Conservation (phyloP, 257 asterid genomes). For the Leptodermis oblonga region DNA sequence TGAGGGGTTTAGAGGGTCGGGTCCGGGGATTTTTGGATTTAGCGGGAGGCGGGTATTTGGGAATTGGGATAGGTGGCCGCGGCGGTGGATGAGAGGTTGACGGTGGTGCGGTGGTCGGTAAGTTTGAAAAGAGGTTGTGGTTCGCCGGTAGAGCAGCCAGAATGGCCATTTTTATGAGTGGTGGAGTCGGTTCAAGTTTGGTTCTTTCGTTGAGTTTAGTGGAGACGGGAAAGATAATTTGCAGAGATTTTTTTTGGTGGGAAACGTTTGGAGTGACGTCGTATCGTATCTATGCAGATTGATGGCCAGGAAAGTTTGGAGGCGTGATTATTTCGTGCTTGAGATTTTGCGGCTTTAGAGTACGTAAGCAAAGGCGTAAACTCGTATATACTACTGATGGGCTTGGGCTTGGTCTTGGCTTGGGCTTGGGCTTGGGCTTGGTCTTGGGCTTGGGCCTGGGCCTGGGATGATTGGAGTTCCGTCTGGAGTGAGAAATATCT, state of each 20-base stretch:
- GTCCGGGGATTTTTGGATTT: conserved; percentile 31
- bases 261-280: neutral
- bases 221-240: conserved; percentile 12
- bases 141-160: conserved; percentile 48
- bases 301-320: neutral
- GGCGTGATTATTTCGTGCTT: neutral
- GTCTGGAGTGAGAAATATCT: no score
- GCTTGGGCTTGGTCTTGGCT: no score
- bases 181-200: neutral
- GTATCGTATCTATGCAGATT: neutral
- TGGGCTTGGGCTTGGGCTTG: no score
- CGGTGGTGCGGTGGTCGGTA: conserved; percentile 37
- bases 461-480: no score
- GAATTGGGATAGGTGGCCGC: conserved; percentile 52
- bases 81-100: conserved; percentile 35
- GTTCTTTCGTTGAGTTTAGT: neutral
- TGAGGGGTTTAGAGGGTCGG: conserved; percentile 11
- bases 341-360: no score
- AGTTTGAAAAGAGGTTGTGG: conserved; percentile 61
- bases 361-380: neutral
- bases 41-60: conserved; percentile 58
- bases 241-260: conserved; percentile 14
- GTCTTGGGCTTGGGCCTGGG: no score
- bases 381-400: no score
- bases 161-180: conserved; percentile 43